phyloP scores from a whole-genome alignment of 169 alveolate genomes.

The Sarcocystis neurona region DNA sequence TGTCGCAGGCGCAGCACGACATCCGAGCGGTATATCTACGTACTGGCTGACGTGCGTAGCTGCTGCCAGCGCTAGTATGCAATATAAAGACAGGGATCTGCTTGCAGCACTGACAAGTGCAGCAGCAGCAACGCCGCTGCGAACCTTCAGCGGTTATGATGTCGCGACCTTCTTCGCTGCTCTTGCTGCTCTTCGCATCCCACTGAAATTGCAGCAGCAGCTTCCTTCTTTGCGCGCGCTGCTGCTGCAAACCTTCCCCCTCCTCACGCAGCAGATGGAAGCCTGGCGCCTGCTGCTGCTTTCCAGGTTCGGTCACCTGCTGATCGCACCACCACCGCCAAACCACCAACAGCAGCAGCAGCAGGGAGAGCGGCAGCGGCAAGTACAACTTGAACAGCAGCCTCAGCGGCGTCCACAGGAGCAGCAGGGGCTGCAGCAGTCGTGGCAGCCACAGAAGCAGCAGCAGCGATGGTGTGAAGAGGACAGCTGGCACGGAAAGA shows the following conservation, averaged over 20 bases:
- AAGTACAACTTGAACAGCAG: no score
- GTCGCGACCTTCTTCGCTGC: constrained; percentile 6
- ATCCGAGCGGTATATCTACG: no score
- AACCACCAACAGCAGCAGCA: no score
- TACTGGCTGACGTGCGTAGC: background rate
- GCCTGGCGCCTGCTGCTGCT: background rate
- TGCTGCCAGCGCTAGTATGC: background rate
- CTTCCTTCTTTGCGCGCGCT: no score
- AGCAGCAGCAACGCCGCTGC: background rate
- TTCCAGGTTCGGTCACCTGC: background rate
- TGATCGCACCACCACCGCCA: background rate
- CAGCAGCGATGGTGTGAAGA: no score
- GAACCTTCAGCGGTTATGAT: constrained; percentile 3
- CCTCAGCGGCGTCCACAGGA: no score
- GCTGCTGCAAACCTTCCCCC: background rate
- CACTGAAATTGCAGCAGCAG: no score
- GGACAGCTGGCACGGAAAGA: no score
- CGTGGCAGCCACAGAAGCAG: no score
- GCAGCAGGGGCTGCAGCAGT: no score
- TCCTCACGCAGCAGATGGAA: background rate
- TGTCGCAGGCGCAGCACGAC: no score
- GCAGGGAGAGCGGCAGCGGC: no score
- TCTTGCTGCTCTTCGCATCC: background rate
- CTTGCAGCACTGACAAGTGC: constrained; percentile 2
- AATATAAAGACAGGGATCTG: background rate